A percentile compares a stretch with the other conserved stretches of the same genome.
Conservation (phyloP, 495 filamentous ascomycete genomes). For the Penicillium paxilli region DNA sequence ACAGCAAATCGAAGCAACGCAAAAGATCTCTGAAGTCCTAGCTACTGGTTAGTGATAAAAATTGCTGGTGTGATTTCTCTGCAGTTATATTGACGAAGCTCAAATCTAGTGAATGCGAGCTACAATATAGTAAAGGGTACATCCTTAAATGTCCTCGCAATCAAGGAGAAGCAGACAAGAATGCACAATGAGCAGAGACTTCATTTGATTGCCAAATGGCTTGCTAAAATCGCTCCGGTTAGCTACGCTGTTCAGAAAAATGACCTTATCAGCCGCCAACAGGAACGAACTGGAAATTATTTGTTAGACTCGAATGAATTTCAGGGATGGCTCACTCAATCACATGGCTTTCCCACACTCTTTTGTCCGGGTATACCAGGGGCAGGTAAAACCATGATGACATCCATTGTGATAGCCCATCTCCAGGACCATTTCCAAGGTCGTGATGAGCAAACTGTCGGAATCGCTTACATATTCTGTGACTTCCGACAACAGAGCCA, state of each 20-base stretch:
- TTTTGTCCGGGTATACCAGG: not conserved
- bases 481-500: not conserved
- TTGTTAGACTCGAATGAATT: not conserved
- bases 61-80: no score
- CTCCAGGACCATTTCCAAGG: not conserved
- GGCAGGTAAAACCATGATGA: not conserved
- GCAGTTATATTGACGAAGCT: no score
- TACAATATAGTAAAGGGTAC: no score
- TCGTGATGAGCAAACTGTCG: not conserved
- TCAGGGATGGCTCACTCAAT: not conserved
- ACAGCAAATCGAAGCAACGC: no score
- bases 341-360: not conserved
- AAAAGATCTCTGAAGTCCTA: no score
- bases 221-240: not conserved
- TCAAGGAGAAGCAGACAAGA: no score
- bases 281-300: not conserved
- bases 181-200: no score
- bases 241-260: not conserved
- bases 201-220: not conserved
- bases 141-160: no score
- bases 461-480: not conserved
- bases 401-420: not conserved
- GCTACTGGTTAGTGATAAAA: no score
- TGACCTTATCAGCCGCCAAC: not conserved
- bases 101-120: no score